Base-by-base conservation (phyloP, 2,329 filamentous ascomycete genomes). In the Ophiocordyceps sinensis region DNA sequence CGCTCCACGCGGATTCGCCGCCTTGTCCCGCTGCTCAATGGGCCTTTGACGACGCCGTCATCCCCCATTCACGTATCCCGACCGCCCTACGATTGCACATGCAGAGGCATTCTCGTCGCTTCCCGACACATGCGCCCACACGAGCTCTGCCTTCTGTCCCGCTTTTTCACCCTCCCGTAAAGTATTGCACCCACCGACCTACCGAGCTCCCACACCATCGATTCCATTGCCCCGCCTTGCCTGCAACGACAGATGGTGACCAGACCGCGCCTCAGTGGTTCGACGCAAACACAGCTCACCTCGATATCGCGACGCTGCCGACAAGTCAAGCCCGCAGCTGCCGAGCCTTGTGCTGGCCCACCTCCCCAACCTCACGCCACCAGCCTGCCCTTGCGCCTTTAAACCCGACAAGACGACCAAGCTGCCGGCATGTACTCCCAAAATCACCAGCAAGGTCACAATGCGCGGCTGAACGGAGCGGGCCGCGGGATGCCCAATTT, bases 391-490 rank as follows among this genome's bases (percentile, higher is more conserved):
- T 15, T 14, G 8, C 32, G 13, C 17, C 31, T 15, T 15, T 35
- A 4, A 35, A 17, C 7, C 17, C n/a, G n/a, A 15, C 34, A n/a
- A 15, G 42, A 42, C 38, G 42, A 43, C 45, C 48, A 41, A 45
- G 43, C 45, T 50, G 41, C 49, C 61, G 70, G 71, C 59, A 87
- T 87, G 82, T 87, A 81, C 69, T 77, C 76, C 56, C 79, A 84
- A 61, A 71, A 70, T 57, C 78, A 74, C 58, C 78, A 83, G 58
- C 78, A 80, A 64, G 77, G 77, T 59, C 82, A 85, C 59, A 79
- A 79, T 66, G 75, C 74, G 64, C 79, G 84, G 64, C 73, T 86
- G 62, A 87, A 86, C 56, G 61, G 61, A 64, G 58, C 57, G 45
- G 61, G 61, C 28, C 58, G 61, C 48, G 82, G 80, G 52, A 77